Base-by-base conservation (phyloP, 2,329 filamentous ascomycete genomes). In the Exophiala mesophila region DNA sequence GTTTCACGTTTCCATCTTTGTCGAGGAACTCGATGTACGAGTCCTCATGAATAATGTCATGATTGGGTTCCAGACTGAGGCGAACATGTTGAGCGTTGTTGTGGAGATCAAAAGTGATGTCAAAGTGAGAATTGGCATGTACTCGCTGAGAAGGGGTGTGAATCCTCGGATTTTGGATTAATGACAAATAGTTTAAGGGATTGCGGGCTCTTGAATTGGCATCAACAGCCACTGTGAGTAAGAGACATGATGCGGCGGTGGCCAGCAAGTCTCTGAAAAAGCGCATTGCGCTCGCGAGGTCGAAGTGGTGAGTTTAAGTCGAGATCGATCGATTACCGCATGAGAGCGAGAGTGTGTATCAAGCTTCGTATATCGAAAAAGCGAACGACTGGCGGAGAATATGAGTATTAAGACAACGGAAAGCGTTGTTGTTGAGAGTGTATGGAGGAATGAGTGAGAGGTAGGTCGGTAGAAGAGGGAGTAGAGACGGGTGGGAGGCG, bases 11-110 rank as follows among this genome's bases (percentile, higher is more conserved):
- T 39, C 92, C 92, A 62, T 95, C 81, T 8, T 73, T 61, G 41
- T 74, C 80, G 30, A 95, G 64, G 59, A 88, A 83, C 28, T 82
- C 77, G 35, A 98, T 71, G 37, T 76, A 77, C 6, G 89, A 84
- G 55, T 83, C 81, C 12, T 88, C 76, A 41, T 83, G 77, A 33
- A 98, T 72, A 45, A 97, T 81, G 65, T 97, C 87, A 68, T 94
- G 80, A 62, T 97, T 97, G 3, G 92, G 92, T 61, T 92, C 82
- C 36, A 98, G 75, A 41, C 78, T 76, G 39, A 98, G 75, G 53
- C 88, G 86, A 57, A 97, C 72, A 54, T 80, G 77, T 51, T 88
- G 76, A 47, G 75, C 69, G 39, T 76, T 73, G 47, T 77, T 70
- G 57, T 85, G 80, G 24, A 95, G 69, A 44, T 78, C 72, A 62